Conservation (phyloP, 2,329 filamentous ascomycete genomes). For the Aspergillus hiratsukae region DNA sequence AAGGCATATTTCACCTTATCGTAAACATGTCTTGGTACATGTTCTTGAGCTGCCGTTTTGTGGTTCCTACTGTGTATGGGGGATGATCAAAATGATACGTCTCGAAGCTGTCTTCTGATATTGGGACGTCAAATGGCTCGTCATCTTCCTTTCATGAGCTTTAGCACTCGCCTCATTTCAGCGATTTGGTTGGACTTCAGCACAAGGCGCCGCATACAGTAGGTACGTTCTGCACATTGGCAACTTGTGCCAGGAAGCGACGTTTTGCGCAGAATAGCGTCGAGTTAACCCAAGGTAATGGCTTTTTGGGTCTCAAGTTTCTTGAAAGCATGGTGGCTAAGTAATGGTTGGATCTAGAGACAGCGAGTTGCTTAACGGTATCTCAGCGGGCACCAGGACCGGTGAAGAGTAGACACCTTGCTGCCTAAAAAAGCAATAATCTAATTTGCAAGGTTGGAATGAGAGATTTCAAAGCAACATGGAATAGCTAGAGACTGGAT, state of each 20-base stretch:
- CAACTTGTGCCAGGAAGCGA: slow-evolving; percentile 15
- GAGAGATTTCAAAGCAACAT: background rate
- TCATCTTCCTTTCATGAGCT: slow-evolving; percentile 67
- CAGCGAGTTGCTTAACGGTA: background rate
- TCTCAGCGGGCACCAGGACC: background rate
- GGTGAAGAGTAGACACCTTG: background rate
- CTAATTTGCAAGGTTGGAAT: too few relatives aligned
- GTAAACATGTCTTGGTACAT: slow-evolving; percentile 96
- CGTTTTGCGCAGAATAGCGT: background rate
- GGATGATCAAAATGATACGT: slow-evolving; percentile 96
- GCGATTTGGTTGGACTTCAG: background rate
- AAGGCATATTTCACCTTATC: slow-evolving; percentile 61
- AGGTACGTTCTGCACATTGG: slow-evolving; percentile 11
- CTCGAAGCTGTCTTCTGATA: slow-evolving; percentile 95
- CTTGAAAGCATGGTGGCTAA: slow-evolving; percentile 8
- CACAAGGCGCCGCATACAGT: slow-evolving; percentile 5
- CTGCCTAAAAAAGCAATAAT: too few relatives aligned
- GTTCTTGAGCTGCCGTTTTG: slow-evolving; percentile 91
- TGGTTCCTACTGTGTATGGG: slow-evolving; percentile 79
- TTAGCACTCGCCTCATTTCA: background rate
- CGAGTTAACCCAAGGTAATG: slow-evolving; percentile 1
- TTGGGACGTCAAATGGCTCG: slow-evolving; percentile 76
- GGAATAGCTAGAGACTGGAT: background rate
- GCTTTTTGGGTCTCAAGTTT: slow-evolving; percentile 2
- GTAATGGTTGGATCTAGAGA: background rate